Conservation (phyloP, 495 filamentous ascomycete species). For the Xeromyces bisporus region DNA sequence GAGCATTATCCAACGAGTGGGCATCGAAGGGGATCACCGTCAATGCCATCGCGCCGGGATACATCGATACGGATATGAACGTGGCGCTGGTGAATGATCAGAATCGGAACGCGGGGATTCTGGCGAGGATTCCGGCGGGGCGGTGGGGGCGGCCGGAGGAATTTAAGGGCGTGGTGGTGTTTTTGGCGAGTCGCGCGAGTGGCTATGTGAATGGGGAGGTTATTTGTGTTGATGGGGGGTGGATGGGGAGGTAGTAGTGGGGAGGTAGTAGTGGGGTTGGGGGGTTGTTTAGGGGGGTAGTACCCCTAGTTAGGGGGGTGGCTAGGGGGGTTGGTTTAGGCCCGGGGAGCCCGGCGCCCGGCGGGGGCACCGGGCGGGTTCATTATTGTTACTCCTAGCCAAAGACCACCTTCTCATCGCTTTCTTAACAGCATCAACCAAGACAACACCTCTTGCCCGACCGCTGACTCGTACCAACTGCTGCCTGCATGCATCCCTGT, state of each 20-base stretch:
- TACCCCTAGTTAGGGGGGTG: too few relatives aligned
- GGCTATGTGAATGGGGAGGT: conserved; percentile 70
- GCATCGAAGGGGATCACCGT: conserved; percentile 58
- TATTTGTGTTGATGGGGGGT: conserved; percentile 76
- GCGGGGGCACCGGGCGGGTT: too few relatives aligned
- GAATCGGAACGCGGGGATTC: conserved; percentile 51
- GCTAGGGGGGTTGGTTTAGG: too few relatives aligned
- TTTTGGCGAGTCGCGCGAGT: conserved; percentile 57
- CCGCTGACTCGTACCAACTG: too few relatives aligned
- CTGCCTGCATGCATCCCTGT: too few relatives aligned
- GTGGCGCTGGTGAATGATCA: conserved; percentile 58
- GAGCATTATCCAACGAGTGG: conserved; percentile 81
- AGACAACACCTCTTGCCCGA: too few relatives aligned
- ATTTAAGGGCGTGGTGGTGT: conserved; percentile 73
- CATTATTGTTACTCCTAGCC: too few relatives aligned
- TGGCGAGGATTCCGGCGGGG: conserved; percentile 68
- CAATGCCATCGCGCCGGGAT: conserved; percentile 65
- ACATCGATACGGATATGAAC: conserved; percentile 91
- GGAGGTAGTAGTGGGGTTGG: not conserved
- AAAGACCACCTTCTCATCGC: too few relatives aligned
- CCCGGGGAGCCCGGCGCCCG: too few relatives aligned
- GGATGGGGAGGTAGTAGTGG: conserved; percentile 64
- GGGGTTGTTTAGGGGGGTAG: too few relatives aligned
- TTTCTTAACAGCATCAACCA: too few relatives aligned
- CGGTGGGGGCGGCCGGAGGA: conserved; percentile 80